These are phyloP conservation scores for Aaosphaeria arxii DNA, from an alignment of 2,329 filamentous ascomycete genomes.

Conservation along the genomic window DNA sequence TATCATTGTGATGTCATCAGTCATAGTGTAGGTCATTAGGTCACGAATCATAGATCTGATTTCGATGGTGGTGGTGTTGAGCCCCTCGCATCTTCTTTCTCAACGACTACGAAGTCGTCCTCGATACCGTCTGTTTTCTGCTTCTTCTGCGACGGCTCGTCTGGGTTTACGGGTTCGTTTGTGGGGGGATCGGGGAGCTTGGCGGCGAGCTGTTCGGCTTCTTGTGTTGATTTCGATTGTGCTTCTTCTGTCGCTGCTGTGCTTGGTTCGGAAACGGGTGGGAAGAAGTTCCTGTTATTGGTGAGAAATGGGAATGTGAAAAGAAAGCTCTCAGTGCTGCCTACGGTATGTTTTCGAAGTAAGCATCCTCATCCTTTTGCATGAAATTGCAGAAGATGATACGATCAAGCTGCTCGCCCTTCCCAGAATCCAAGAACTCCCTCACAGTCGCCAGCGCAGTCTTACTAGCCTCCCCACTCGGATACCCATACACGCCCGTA, in stretches of 20 bases:
- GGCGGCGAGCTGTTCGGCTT: slow-evolving; percentile 32
- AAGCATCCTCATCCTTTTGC: slow-evolving; percentile 71
- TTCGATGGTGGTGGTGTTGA: too few relatives aligned
- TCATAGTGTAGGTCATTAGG: too few relatives aligned
- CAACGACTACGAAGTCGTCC: slow-evolving; percentile 30
- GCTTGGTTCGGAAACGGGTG: slow-evolving; percentile 11
- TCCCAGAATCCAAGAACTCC: slow-evolving; percentile 50
- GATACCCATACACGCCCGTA: slow-evolving; percentile 89
- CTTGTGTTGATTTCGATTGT: slow-evolving; percentile 28
- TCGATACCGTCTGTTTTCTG: slow-evolving; percentile 38
- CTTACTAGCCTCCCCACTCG: slow-evolving; percentile 67
- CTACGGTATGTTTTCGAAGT: slow-evolving; percentile 70
- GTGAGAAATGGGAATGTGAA: slow-evolving; percentile 1
- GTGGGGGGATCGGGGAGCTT: slow-evolving; percentile 50
- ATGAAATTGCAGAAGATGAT: slow-evolving; percentile 86
- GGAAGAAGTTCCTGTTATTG: slow-evolving; percentile 32
- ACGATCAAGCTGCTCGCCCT: slow-evolving; percentile 57
- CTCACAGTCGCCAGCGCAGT: slow-evolving; percentile 64
- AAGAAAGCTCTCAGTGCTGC: slow-evolving; percentile 32
- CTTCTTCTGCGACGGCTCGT: slow-evolving; percentile 47
- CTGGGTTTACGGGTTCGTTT: slow-evolving; percentile 43
- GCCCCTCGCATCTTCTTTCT: slow-evolving; percentile 17
- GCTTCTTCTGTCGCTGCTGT: slow-evolving; percentile 12
- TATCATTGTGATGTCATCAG: too few relatives aligned
- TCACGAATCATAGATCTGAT: too few relatives aligned